Conservation (phyloP, 1,284 basidiomycete genomes). For the Leccinum fallax region DNA sequence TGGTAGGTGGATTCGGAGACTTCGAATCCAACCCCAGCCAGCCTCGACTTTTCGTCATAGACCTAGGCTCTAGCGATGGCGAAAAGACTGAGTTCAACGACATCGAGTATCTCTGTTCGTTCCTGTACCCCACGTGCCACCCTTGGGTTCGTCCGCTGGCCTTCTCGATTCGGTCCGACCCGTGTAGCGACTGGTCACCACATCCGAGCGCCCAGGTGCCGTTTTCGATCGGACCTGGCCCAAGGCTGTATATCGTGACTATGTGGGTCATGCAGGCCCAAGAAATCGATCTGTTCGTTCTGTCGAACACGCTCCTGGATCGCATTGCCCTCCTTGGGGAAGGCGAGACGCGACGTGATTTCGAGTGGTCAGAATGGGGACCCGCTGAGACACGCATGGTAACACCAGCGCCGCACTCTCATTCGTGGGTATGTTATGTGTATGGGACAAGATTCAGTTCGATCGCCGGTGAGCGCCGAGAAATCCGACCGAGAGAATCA, state of each 20-base stretch:
- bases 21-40: constrained; percentile 10
- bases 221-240: constrained; percentile 47
- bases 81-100: constrained; percentile 34
- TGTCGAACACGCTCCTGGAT: constrained; percentile 46
- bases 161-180: constrained; percentile 58
- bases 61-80: constrained; percentile 28
- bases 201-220: constrained; percentile 41
- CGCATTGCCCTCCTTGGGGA: constrained; percentile 31
- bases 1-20: constrained; percentile 35
- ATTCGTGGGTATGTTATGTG: constrained; percentile 61
- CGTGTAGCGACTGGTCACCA: constrained; percentile 49
- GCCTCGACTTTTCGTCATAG: constrained; percentile 35
- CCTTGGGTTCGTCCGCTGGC: constrained; percentile 30
- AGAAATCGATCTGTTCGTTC: constrained; percentile 48
- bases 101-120: constrained; percentile 39
- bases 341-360: constrained; percentile 23
- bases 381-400: constrained; percentile 47
- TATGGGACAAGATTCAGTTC: constrained; percentile 51
- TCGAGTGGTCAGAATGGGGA: constrained; percentile 59
- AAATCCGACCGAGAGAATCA: constrained; percentile 1
- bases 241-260: constrained; percentile 52
- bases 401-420: constrained; percentile 37
- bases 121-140: constrained; percentile 43
- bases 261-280: constrained; percentile 39
- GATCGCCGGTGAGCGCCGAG: constrained; percentile 15